Conservation (phyloP, 192 early-diverging fungal species). For the Linnemannia hyalina region DNA sequence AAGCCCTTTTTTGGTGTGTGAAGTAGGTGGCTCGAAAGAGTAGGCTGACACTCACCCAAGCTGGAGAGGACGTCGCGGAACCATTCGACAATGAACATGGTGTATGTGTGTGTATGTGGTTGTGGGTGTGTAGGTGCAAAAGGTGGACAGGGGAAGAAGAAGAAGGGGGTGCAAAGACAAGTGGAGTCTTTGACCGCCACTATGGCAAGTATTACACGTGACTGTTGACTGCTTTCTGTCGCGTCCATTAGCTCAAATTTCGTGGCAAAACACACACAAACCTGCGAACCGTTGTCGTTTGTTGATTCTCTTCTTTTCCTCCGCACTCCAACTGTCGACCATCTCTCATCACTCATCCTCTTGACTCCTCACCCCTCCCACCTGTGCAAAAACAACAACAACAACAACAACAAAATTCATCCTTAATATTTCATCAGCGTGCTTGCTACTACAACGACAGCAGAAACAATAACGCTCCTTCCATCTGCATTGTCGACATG, state of each 20-base stretch:
- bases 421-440: neutral
- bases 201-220: neutral
- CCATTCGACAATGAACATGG: slow-evolving; percentile 97
- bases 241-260: neutral
- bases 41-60: slow-evolving; percentile 78
- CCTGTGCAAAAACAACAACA: neutral
- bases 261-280: neutral
- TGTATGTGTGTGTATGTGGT: slow-evolving; percentile 17
- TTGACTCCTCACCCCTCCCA: neutral
- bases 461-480: neutral
- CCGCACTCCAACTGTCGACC: neutral
- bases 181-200: neutral
- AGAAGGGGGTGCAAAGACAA: neutral
- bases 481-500: slow-evolving; percentile 15
- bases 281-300: neutral
- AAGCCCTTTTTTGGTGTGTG: neutral
- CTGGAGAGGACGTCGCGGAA: slow-evolving; percentile 92
- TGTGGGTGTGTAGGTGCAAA: neutral
- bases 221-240: neutral
- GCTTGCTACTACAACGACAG: neutral
- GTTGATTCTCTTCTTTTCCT: neutral
- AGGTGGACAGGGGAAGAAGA: neutral
- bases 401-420: neutral
- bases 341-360: slow-evolving; percentile 1
- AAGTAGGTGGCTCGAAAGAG: neutral